Percentiles rank a stretch among this genome's conserved stretches.
Conservation (phyloP, 2,329 filamentous ascomycete species). For the Colletotrichum aenigma region DNA sequence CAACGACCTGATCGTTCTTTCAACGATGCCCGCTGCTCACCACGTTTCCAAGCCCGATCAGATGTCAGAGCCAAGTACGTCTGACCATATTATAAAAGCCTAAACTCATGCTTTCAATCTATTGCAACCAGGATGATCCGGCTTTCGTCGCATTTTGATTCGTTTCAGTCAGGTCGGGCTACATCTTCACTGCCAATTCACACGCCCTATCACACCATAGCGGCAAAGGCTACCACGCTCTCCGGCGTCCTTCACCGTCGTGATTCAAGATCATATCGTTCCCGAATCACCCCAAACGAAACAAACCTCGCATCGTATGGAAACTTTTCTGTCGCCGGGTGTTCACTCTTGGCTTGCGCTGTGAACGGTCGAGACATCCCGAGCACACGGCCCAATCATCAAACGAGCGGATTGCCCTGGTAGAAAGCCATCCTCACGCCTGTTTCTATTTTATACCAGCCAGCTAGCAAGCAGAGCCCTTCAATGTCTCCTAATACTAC, state of each 20-base stretch:
- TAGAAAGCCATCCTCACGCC: rapidly evolving
- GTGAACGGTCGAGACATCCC: rapidly evolving
- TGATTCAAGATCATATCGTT: rapidly evolving
- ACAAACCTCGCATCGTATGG: rapidly evolving
- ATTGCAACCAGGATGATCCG: too few species aligned
- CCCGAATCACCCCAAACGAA: not conserved
- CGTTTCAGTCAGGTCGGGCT: not conserved
- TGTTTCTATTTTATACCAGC: not conserved
- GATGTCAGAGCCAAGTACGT: too few species aligned
- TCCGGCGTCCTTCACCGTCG: rapidly evolving
- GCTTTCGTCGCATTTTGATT: too few species aligned
- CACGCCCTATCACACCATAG: not conserved
- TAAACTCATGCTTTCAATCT: too few species aligned
- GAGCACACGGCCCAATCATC: not conserved
- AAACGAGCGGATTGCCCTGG: rapidly evolving
- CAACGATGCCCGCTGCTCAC: too few species aligned
- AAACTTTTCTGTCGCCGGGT: rapidly evolving
- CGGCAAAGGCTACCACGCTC: not conserved
- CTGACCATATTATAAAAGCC: too few species aligned
- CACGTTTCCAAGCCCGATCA: too few species aligned
- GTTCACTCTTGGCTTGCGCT: not conserved
- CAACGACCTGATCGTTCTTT: too few species aligned
- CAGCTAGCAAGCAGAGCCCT: rapidly evolving
- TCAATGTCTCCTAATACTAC: rapidly evolving
- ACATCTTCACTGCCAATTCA: not conserved